A percentile compares a stretch with the other conserved stretches of the same genome.
Evolutionary conservation across 139 green algal genomes (phyloP).

Genomic region (Auxenochlorella pyrenoidosa): DNA sequence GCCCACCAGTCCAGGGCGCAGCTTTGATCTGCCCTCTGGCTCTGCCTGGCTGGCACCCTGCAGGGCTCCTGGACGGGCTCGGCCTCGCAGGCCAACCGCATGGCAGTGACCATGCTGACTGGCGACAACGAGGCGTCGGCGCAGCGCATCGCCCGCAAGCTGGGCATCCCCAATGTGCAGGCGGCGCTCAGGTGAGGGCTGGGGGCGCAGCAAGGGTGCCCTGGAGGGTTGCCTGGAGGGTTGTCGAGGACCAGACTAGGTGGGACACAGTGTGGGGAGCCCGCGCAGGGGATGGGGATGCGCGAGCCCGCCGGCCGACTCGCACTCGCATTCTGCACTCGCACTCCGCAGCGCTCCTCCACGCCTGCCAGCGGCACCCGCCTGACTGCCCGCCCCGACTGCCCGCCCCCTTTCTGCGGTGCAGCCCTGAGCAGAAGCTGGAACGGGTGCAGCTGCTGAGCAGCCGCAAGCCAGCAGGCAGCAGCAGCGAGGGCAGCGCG

Average conservation of each 20-base stretch:
- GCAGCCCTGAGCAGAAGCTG: constrained; percentile 84
- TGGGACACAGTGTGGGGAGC: too few relatives aligned
- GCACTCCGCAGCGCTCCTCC: too few relatives aligned
- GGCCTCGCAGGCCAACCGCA: constrained; percentile 2
- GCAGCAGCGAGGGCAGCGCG: neutral
- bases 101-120: constrained; percentile 61
- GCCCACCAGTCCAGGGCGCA: neutral
- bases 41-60: neutral
- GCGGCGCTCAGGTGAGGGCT: constrained; percentile 58
- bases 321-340: too few relatives aligned
- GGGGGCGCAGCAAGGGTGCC: too few relatives aligned
- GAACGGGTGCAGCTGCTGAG: constrained; percentile 37
- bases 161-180: constrained; percentile 69
- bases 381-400: neutral
- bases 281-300: too few relatives aligned
- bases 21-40: neutral
- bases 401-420: neutral
- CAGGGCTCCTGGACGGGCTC: constrained; percentile 37
- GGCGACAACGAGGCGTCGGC: constrained; percentile 79
- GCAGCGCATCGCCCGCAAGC: constrained; percentile 55
- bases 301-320: too few relatives aligned
- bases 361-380: neutral
- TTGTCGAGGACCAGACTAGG: too few relatives aligned
- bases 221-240: too few relatives aligned
- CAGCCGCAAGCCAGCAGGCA: neutral